These are phyloP conservation scores for Tricholomella constricta DNA, from an alignment of 768 basidiomycete species.

Conservation along the genomic window DNA sequence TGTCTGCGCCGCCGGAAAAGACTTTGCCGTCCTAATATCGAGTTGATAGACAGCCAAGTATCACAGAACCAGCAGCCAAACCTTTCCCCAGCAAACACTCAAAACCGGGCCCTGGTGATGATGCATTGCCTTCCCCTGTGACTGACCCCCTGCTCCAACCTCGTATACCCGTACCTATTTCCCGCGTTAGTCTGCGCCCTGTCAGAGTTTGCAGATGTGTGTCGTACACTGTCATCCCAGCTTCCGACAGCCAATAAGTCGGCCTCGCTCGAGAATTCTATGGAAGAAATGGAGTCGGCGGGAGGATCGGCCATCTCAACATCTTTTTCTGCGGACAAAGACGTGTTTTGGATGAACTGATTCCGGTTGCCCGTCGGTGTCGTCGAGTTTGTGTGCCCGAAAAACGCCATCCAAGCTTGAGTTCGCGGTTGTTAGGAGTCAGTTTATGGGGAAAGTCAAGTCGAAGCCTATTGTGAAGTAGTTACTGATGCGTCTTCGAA, in stretches of 20 bases:
- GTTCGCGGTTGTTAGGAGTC: too few relatives aligned
- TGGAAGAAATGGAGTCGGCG: constrained; percentile 79
- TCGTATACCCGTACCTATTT: constrained; percentile 89
- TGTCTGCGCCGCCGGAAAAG: constrained; percentile 92
- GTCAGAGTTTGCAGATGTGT: neutral
- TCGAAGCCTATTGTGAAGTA: too few relatives aligned
- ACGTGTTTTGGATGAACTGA: constrained; percentile 1
- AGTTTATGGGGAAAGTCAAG: too few relatives aligned
- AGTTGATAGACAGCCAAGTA: neutral
- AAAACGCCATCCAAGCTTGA: constrained; percentile 39
- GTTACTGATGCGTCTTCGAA: too few relatives aligned
- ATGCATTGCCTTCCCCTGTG: constrained; percentile 90
- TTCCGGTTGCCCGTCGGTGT: constrained; percentile 13
- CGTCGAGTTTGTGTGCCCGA: constrained; percentile 31
- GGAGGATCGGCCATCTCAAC: constrained; percentile 80
- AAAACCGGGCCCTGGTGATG: constrained; percentile 89
- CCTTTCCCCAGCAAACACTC: constrained; percentile 90
- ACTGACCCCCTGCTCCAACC: constrained; percentile 76
- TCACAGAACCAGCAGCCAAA: constrained; percentile 34
- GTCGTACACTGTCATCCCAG: constrained; percentile 87
- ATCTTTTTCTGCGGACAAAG: constrained; percentile 63
- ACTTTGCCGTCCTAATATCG: constrained; percentile 86
- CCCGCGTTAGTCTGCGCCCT: neutral
- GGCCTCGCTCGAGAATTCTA: constrained; percentile 79
- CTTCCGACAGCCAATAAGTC: constrained; percentile 90